phyloP scores from a whole-genome alignment of 495 filamentous ascomycete species.

The Oidiodendron maius region DNA sequence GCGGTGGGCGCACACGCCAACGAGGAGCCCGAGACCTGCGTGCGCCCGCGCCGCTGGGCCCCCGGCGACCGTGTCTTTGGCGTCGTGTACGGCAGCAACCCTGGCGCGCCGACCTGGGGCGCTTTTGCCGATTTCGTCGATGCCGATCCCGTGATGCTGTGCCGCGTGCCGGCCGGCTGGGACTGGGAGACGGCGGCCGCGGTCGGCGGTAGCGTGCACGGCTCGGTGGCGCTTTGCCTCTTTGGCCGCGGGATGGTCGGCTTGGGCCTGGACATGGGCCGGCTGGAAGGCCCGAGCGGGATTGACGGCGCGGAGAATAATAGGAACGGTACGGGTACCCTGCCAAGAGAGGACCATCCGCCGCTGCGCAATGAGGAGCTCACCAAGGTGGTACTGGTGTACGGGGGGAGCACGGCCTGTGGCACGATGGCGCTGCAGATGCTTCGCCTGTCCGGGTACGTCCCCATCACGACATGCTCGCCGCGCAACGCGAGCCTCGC shows the following conservation, averaged over 20 bases:
- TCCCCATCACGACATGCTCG: conserved; percentile 38
- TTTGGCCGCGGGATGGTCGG: too few species aligned
- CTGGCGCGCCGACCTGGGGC: background rate
- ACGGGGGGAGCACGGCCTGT: background rate
- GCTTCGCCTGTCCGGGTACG: background rate
- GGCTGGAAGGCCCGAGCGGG: too few species aligned
- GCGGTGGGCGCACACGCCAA: conserved; percentile 30
- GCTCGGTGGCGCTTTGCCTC: too few species aligned
- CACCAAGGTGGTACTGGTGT: too few species aligned
- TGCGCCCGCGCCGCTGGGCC: conserved; percentile 18
- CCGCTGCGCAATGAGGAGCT: too few species aligned
- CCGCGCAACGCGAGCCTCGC: conserved; percentile 45
- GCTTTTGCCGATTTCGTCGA: background rate
- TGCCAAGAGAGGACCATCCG: too few species aligned
- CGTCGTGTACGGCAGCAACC: background rate
- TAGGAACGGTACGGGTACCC: too few species aligned
- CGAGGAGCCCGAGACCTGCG: too few species aligned
- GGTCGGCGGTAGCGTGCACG: background rate
- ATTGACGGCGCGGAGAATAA: too few species aligned
- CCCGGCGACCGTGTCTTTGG: background rate
- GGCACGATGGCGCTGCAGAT: background rate
- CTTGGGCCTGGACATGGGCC: too few species aligned
- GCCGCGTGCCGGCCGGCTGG: background rate
- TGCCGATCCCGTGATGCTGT: background rate
- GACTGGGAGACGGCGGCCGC: background rate